Percentiles rank a stretch among this genome's conserved stretches.
Conservation (phyloP, 2,329 filamentous ascomycete genomes). For the Aspergillus ochraceus region DNA sequence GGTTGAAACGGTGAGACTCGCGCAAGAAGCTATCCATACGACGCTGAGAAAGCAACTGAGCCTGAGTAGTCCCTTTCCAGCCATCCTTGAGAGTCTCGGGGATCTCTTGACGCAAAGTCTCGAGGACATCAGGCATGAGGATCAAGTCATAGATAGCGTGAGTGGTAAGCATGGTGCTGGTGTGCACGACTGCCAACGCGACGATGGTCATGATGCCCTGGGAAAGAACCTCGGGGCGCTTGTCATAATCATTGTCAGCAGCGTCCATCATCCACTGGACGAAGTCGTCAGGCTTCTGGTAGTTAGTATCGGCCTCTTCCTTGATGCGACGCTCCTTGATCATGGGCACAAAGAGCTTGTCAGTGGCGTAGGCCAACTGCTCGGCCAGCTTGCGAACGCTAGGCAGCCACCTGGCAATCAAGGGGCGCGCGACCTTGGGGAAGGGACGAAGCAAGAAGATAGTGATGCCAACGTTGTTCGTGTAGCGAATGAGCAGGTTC, state of each 20-base stretch:
- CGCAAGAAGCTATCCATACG: constrained; percentile 31
- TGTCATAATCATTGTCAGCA: constrained; percentile 22
- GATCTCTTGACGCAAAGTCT: constrained; percentile 54
- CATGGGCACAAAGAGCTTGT: constrained; percentile 35
- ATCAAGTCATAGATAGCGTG: constrained; percentile 55
- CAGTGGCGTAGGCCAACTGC: constrained; percentile 30
- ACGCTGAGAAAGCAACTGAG: constrained; percentile 18
- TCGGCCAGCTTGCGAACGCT: constrained; percentile 32
- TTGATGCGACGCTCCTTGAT: constrained; percentile 29
- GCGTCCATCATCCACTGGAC: constrained; percentile 36
- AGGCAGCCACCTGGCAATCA: constrained; percentile 37
- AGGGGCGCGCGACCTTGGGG: constrained; percentile 34
- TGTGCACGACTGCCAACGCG: constrained; percentile 29
- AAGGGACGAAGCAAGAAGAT: constrained; percentile 33
- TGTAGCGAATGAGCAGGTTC: constrained; percentile 33
- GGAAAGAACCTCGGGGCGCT: constrained; percentile 23
- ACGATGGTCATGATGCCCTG: constrained; percentile 28
- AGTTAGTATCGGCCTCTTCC: constrained; percentile 17
- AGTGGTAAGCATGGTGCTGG: constrained; percentile 28
- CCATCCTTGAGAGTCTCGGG: constrained; percentile 22
- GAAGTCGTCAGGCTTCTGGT: constrained; percentile 30
- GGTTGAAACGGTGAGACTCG: constrained; percentile 30
- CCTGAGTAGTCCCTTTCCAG: constrained; percentile 26
- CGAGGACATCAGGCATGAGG: constrained; percentile 50
- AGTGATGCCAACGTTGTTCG: constrained; percentile 35